A percentile compares a stretch with the other conserved stretches of the same genome.
Conservation (phyloP, 495 filamentous ascomycete genomes). For the Trypethelium eluteriae region DNA sequence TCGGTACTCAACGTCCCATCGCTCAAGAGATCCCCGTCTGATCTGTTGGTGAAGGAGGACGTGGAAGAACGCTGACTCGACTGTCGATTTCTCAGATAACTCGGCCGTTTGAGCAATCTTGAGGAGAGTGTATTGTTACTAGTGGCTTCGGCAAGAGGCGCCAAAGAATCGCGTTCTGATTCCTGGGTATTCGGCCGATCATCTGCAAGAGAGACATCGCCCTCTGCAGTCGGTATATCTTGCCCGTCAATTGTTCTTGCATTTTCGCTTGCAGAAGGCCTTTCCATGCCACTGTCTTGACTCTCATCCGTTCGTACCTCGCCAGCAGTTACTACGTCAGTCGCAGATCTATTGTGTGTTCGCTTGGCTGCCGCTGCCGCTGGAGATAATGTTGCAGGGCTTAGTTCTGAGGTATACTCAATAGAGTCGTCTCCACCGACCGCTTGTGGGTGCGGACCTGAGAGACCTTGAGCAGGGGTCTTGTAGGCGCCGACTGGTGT, state of each 20-base stretch:
- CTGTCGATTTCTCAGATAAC: slow-evolving; percentile 64
- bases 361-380: slow-evolving; percentile 9
- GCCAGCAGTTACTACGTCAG: slow-evolving; percentile 17
- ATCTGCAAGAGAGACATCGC: slow-evolving; percentile 10
- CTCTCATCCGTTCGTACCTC: slow-evolving; percentile 19
- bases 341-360: background rate
- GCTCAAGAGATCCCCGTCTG: slow-evolving; percentile 46
- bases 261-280: background rate
- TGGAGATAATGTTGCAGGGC: slow-evolving; percentile 33
- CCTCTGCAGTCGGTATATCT: slow-evolving; percentile 12
- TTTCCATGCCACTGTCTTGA: slow-evolving; percentile 23
- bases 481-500: slow-evolving; percentile 44
- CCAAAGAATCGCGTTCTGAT: background rate
- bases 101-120: slow-evolving; percentile 50
- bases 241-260: background rate
- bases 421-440: slow-evolving; percentile 25
- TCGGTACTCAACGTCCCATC: slow-evolving; percentile 73
- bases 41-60: slow-evolving; percentile 61
- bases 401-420: slow-evolving; percentile 40
- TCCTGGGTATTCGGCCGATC: background rate
- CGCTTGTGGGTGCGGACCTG: slow-evolving; percentile 26
- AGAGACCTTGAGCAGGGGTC: slow-evolving; percentile 39
- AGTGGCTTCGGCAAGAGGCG: background rate
- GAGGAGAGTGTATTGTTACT: slow-evolving; percentile 9
- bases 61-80: slow-evolving; percentile 70